Conservation (phyloP, 2,329 filamentous ascomycete genomes). For the Allantophomopsis cytisporea region DNA sequence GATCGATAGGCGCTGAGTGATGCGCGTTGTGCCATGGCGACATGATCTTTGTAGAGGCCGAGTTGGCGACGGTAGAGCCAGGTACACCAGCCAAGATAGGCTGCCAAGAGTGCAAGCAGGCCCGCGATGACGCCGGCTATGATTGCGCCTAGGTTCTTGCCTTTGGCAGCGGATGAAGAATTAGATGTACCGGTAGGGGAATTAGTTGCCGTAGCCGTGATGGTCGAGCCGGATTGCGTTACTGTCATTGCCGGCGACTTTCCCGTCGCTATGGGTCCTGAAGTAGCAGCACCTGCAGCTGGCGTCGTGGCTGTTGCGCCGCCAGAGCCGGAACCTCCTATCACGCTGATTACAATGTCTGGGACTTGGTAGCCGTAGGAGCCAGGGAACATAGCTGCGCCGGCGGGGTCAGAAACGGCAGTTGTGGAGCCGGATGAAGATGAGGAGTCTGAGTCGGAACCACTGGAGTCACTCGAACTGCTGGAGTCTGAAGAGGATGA, state of each 20-base stretch:
- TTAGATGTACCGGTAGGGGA: slow-evolving; percentile 13
- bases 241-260: slow-evolving; percentile 56
- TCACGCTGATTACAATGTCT: slow-evolving; percentile 42
- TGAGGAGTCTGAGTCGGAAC: slow-evolving; percentile 1
- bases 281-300: slow-evolving; percentile 44
- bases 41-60: slow-evolving; percentile 54
- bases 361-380: slow-evolving; percentile 57
- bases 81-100: slow-evolving; percentile 56
- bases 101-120: slow-evolving; percentile 44
- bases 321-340: slow-evolving; percentile 45
- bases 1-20: slow-evolving; percentile 18
- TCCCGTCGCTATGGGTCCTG: slow-evolving; percentile 58
- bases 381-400: slow-evolving; percentile 30
- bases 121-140: slow-evolving; percentile 46
- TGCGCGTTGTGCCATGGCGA: slow-evolving; percentile 49
- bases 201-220: slow-evolving; percentile 22
- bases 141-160: slow-evolving; percentile 25
- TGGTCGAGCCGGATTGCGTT: slow-evolving; percentile 32
- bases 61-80: slow-evolving; percentile 65
- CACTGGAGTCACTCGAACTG: slow-evolving; percentile 24
- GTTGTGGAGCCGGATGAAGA: slow-evolving; percentile 21
- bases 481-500: slow-evolving; percentile 28
- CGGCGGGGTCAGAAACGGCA: slow-evolving; percentile 15
- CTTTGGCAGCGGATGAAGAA: slow-evolving; percentile 20
- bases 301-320: slow-evolving; percentile 55